Conservation (phyloP, 176 grass and related monocot species). For the Bromus sterilis region DNA sequence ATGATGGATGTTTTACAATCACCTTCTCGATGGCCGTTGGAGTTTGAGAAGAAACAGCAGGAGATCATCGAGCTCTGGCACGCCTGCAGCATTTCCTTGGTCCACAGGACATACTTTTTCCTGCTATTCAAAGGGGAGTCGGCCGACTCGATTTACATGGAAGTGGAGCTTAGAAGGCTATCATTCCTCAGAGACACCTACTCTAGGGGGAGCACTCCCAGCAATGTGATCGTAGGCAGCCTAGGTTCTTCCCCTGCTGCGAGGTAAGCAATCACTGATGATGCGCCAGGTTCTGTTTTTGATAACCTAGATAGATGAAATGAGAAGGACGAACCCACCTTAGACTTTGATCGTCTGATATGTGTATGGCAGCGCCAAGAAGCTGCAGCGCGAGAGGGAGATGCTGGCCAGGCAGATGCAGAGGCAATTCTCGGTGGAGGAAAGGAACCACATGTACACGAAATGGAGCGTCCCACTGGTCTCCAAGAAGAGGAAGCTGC, state of each 20-base stretch:
- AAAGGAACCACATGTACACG: constrained; percentile 67
- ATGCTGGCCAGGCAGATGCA: constrained; percentile 82
- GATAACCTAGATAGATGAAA: not conserved
- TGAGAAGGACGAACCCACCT: not conserved
- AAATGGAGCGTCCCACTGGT: constrained; percentile 72
- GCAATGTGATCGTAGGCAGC: constrained; percentile 26
- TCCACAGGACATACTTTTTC: constrained; percentile 94
- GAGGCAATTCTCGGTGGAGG: constrained; percentile 41
- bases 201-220: constrained; percentile 37
- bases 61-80: constrained; percentile 87
- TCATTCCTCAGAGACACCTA: constrained; percentile 64
- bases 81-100: constrained; percentile 67
- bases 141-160: constrained; percentile 88
- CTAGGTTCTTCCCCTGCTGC: constrained; percentile 41
- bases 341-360: not conserved
- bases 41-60: constrained; percentile 79
- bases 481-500: constrained; percentile 86
- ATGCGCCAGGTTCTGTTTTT: not conserved
- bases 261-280: constrained; percentile 31
- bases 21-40: constrained; percentile 65
- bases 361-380: constrained; percentile 41
- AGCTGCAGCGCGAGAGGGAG: constrained; percentile 68
- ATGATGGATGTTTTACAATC: constrained; percentile 29
- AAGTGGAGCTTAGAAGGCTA: constrained; percentile 80
- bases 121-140: constrained; percentile 88